A percentile compares a stretch with the other conserved stretches of the same genome.
Conservation (phyloP, 352 stramenopile genomes). For the Plasmopara halstedii region DNA sequence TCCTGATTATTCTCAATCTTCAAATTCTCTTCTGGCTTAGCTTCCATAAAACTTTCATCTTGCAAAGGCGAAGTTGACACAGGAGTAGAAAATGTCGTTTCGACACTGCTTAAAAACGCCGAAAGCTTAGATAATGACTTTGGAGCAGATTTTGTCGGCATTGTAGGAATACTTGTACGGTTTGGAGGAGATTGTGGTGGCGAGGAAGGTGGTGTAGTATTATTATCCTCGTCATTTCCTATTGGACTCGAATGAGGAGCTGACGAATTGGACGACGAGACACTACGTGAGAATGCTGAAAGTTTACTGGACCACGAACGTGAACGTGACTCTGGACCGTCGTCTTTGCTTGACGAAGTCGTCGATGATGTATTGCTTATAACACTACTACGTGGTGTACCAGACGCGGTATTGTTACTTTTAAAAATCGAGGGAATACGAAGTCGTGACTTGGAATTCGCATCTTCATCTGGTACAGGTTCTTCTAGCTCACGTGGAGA, state of each 20-base stretch:
- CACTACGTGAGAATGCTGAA: slow-evolving; percentile 41
- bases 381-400: slow-evolving; percentile 23
- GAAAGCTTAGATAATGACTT: slow-evolving; percentile 45
- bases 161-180: slow-evolving; percentile 23
- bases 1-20: slow-evolving; percentile 1
- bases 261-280: slow-evolving; percentile 29
- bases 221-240: slow-evolving; percentile 7
- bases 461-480: slow-evolving; percentile 15
- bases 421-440: slow-evolving; percentile 55
- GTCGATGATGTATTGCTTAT: slow-evolving; percentile 27
- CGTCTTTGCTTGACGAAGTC: slow-evolving; percentile 23
- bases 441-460: slow-evolving; percentile 28
- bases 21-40: slow-evolving; percentile 1
- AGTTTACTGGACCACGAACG: slow-evolving; percentile 63
- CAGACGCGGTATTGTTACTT: slow-evolving; percentile 8
- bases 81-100: slow-evolving; percentile 14
- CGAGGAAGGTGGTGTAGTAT: slow-evolving; percentile 19
- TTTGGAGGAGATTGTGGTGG: slow-evolving; percentile 19
- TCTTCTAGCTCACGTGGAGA: slow-evolving; percentile 23
- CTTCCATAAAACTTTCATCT: slow-evolving; percentile 18
- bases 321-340: slow-evolving; percentile 4
- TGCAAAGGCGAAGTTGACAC: slow-evolving; percentile 10
- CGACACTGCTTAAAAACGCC: slow-evolving; percentile 58
- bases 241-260: slow-evolving; percentile 17
- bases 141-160: slow-evolving; percentile 11